Base-by-base conservation (phyloP, 768 basidiomycete species). In the Termitomyces sp. region DNA sequence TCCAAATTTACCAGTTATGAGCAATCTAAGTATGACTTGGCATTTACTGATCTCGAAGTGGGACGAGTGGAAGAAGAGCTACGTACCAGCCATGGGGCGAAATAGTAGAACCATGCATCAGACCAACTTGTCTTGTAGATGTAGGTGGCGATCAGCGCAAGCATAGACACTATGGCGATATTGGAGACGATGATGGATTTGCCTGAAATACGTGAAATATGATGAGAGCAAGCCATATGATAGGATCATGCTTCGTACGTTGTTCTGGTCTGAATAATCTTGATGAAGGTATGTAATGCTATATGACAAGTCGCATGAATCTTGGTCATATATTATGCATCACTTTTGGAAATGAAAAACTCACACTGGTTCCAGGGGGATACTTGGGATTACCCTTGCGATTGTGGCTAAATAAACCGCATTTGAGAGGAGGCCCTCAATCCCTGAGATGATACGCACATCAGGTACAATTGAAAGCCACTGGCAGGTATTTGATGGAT, bases 31-130 rank as follows among this genome's bases (percentile, higher is more conserved):
- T 32, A 11, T 18, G 12, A 5, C 25, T 25, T 23, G 47, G 36
- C 16, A 36, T 25, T 27, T 0, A 49, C n/a, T 49, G 18, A 20
- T 7, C 18, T 18, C 43, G 29, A 31, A 46, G 45, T 56, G 54
- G 50, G 31, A 32, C 12, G 12, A n/a, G 33, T 29, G 3, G 39
- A 12, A 15, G 12, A 35, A 29, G 18, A 29, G 41, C 39, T 5
- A 65, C 69, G 54, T 56, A 80, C 80, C 25, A 82, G 68, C 79
- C 78, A 82, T 9, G 80, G 80, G 10, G 76, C 57, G 45, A 79
- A 61, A 64, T 82, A 82, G 43, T 78, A 68, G 22, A 64, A 68
- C 61, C 68, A 70, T 3, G 74, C 62, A n/a, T 66, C 62, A 3
- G 56, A 46, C 64, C 66, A 73, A 16, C 77, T 70, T 12, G 60